phyloP scores from a whole-genome alignment of 805 yeast species.

The Starmera quercuum region DNA sequence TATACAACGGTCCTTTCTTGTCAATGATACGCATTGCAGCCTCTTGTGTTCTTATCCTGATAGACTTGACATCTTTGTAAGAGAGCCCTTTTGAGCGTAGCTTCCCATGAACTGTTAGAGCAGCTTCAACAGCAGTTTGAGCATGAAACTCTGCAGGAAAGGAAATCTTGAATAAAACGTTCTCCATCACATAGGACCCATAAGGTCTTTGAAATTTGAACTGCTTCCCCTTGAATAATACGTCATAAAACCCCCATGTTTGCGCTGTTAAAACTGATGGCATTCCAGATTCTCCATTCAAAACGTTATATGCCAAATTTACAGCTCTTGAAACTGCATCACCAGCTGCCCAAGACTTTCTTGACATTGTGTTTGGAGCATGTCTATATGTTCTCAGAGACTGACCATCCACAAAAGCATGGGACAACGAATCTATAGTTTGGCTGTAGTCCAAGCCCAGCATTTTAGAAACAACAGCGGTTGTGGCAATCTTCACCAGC shows the following conservation, averaged over 20 bases:
- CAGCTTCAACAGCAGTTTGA: conserved; percentile 57
- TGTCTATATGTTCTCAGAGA: conserved; percentile 54
- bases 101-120: conserved; percentile 33
- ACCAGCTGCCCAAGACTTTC: conserved; percentile 66
- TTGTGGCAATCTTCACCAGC: conserved; percentile 51
- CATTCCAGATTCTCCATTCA: conserved; percentile 46
- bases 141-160: conserved; percentile 64
- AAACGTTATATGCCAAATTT: conserved; percentile 43
- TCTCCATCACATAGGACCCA: conserved; percentile 57
- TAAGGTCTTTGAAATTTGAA: conserved; percentile 47
- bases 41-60: conserved; percentile 49
- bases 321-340: conserved; percentile 56
- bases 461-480: conserved; percentile 51
- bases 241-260: conserved; percentile 61
- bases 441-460: conserved; percentile 42
- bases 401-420: conserved; percentile 57
- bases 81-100: conserved; percentile 34
- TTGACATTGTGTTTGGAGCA: conserved; percentile 55
- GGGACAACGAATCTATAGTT: conserved; percentile 48
- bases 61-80: conserved; percentile 38
- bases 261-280: conserved; percentile 50
- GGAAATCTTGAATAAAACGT: conserved; percentile 51
- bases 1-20: conserved; percentile 50
- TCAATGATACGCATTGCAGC: conserved; percentile 56
- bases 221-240: conserved; percentile 43